phyloP scores from a whole-genome alignment of 2,329 filamentous ascomycete genomes.

The Pseudopithomyces maydicus region DNA sequence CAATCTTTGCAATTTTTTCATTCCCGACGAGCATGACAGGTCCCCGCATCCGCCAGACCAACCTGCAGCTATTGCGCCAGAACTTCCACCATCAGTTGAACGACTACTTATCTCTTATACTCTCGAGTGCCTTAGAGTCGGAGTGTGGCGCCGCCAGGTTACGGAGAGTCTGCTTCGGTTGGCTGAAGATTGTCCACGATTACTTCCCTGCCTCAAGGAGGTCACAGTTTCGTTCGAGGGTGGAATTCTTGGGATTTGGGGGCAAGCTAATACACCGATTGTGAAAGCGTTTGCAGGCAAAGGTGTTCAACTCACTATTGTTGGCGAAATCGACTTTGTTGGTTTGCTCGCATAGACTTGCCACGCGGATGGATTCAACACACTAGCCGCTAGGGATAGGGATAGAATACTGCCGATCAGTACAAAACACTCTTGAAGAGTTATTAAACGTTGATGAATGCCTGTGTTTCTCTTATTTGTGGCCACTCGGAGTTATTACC shows the following conservation, averaged over 20 bases:
- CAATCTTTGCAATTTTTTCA: constrained; percentile 1
- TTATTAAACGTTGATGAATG: too few species aligned
- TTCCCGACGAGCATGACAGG: background rate
- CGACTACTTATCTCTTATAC: background rate
- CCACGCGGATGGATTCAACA: too few species aligned
- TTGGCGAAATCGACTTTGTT: background rate
- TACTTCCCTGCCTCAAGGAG: constrained; percentile 5
- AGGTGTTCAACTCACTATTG: background rate
- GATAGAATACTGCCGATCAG: too few species aligned
- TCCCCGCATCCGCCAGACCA: too few species aligned
- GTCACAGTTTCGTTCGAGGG: background rate
- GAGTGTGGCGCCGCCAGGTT: background rate
- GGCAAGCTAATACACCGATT: background rate
- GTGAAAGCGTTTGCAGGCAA: background rate
- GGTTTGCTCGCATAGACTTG: background rate
- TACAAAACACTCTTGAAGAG: too few species aligned
- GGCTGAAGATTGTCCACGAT: background rate
- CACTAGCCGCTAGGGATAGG: too few species aligned
- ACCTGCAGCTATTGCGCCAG: background rate
- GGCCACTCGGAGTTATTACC: too few species aligned
- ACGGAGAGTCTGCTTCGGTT: background rate
- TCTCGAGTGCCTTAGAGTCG: background rate
- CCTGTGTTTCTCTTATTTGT: too few species aligned
- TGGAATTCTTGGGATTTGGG: background rate
- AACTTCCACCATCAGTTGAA: constrained; percentile 7